A percentile compares a stretch with the other conserved stretches of the same genome.
These are phyloP conservation scores for Claviceps sorghi DNA, from an alignment of 2,329 filamentous ascomycete species.

Conservation along the genomic window DNA sequence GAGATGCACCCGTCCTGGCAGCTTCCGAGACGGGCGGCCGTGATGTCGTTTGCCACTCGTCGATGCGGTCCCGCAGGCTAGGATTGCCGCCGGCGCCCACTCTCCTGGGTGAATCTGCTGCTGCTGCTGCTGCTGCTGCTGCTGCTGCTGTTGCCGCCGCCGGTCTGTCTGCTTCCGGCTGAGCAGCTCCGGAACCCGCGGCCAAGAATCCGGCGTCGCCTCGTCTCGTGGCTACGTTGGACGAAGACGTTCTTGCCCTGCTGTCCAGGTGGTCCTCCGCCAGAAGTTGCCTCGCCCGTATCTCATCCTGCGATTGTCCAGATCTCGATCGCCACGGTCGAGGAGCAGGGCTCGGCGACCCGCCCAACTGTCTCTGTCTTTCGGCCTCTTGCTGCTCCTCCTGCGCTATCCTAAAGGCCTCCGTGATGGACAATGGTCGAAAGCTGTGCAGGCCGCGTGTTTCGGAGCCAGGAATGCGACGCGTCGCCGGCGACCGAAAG, in stretches of 20 bases:
- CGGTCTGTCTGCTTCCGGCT: not conserved
- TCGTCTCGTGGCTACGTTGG: conserved; percentile 7
- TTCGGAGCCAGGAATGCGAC: conserved; percentile 20
- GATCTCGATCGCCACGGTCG: conserved; percentile 25
- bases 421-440: conserved; percentile 24
- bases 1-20: not conserved
- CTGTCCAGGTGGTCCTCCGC: conserved; percentile 18
- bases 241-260: conserved; percentile 8
- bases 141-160: too few relatives aligned
- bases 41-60: conserved; percentile 5
- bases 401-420: conserved; percentile 25
- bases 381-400: conserved; percentile 16
- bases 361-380: conserved; percentile 20
- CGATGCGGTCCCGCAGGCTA: conserved; percentile 4
- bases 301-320: conserved; percentile 16
- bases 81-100: not conserved
- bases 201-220: conserved; percentile 4
- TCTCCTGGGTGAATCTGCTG: not conserved
- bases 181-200: not conserved
- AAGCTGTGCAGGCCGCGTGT: conserved; percentile 15
- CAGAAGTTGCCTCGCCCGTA: conserved; percentile 14
- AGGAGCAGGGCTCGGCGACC: conserved; percentile 37
- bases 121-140: not conserved
- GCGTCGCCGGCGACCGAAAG: conserved; percentile 15
- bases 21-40: not conserved